These are phyloP conservation scores for Vachellia collinsii DNA, from an alignment of 306 rosid genomes.

Conservation along the genomic window DNA sequence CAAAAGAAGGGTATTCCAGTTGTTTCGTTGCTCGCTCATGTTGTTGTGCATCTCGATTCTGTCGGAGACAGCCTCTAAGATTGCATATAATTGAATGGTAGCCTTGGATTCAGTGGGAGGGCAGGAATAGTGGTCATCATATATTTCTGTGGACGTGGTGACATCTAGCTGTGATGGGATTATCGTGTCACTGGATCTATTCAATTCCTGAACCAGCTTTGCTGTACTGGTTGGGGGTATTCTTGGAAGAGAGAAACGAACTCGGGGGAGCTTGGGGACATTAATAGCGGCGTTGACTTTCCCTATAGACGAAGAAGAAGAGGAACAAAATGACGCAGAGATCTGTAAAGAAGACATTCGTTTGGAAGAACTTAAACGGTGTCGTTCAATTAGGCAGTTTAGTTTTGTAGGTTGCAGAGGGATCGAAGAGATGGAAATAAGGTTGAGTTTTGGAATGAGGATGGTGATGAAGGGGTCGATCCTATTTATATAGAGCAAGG, in stretches of 20 bases:
- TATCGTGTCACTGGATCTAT: conserved; percentile 4
- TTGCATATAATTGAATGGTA: conserved; percentile 43
- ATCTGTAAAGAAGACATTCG: conserved; percentile 33
- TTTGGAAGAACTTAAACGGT: not conserved
- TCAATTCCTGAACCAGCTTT: conserved; percentile 32
- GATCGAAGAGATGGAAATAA: not conserved
- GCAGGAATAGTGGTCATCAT: not conserved
- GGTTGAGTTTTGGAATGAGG: not conserved
- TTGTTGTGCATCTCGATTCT: conserved; percentile 45
- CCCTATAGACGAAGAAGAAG: conserved; percentile 39
- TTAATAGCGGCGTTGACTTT: conserved; percentile 50
- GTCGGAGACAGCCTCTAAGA: conserved; percentile 52
- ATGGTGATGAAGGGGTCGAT: not conserved
- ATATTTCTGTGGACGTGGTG: not conserved
- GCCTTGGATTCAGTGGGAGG: not conserved
- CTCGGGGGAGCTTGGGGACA: conserved; percentile 45
- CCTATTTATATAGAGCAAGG: not conserved
- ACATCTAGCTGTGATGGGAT: conserved; percentile 18
- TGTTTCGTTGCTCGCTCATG: conserved; percentile 25
- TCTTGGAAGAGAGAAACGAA: conserved; percentile 27
- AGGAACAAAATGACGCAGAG: conserved; percentile 31
- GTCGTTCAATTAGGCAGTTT: not conserved
- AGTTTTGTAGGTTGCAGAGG: not conserved
- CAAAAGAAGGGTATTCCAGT: conserved; percentile 29
- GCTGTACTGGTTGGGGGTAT: not conserved